A percentile compares a stretch with the other conserved stretches of the same genome.
phyloP scores from a whole-genome alignment of 2,329 filamentous ascomycete genomes.

The Fusarium sp. region DNA sequence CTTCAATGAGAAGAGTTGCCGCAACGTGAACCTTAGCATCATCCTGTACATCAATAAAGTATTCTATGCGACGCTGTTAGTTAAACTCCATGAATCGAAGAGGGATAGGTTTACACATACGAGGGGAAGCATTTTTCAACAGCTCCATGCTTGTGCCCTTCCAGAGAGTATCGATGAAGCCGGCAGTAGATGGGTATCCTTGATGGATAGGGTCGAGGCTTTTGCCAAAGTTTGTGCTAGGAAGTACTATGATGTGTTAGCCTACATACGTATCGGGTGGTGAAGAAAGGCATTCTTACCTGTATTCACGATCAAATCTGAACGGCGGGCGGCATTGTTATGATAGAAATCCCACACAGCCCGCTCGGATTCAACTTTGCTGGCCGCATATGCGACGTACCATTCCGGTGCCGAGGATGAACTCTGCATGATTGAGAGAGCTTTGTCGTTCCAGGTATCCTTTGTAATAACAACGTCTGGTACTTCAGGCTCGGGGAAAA shows the following conservation, averaged over 20 bases:
- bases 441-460: slow-evolving; percentile 53
- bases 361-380: slow-evolving; percentile 54
- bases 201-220: slow-evolving; percentile 36
- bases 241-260: slow-evolving; percentile 32
- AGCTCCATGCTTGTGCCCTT: slow-evolving; percentile 9
- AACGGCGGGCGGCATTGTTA: slow-evolving; percentile 30
- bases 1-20: slow-evolving; percentile 59
- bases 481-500: neutral
- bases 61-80: slow-evolving; percentile 47
- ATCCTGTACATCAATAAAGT: slow-evolving; percentile 63
- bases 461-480: neutral
- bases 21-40: slow-evolving; percentile 64
- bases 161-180: slow-evolving; percentile 33
- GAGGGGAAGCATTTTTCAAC: neutral
- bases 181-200: slow-evolving; percentile 33
- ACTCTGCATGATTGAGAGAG: slow-evolving; percentile 16
- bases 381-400: slow-evolving; percentile 52
- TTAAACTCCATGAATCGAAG: rapidly evolving
- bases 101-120: neutral
- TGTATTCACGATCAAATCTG: slow-evolving; percentile 43
- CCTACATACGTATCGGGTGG: too few species aligned
- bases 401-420: neutral
- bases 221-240: slow-evolving; percentile 43
- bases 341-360: slow-evolving; percentile 52
- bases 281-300: neutral